These are phyloP conservation scores for Oxyria digyna DNA, from an alignment of 148 eudicot genomes.

Conservation along the genomic window DNA sequence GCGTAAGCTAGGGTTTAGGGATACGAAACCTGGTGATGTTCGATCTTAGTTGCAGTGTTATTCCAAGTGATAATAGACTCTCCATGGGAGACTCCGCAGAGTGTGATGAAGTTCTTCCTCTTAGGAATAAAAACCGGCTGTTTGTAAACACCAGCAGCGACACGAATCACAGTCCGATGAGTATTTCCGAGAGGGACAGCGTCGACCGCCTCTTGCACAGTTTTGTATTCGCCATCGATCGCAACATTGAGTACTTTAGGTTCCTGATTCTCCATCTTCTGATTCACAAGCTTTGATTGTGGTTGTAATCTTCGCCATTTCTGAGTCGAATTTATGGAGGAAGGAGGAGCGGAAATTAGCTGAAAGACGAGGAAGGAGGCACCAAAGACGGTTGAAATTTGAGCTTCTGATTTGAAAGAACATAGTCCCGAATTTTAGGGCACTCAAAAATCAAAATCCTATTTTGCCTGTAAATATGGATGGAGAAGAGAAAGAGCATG, in stretches of 20 bases:
- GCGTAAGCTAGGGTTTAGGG: not conserved
- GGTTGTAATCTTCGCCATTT: not conserved
- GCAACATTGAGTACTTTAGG: conserved; percentile 38
- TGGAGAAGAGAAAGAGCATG: too few relatives aligned
- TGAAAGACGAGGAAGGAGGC: not conserved
- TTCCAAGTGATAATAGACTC: conserved; percentile 54
- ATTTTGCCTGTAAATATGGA: too few relatives aligned
- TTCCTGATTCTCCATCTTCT: not conserved
- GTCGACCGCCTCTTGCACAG: conserved; percentile 81
- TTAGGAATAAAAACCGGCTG: conserved; percentile 83
- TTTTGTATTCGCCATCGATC: conserved; percentile 55
- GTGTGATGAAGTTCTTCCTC: conserved; percentile 72
- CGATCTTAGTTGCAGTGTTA: conserved; percentile 60
- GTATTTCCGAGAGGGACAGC: conserved; percentile 67
- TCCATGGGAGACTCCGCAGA: conserved; percentile 62
- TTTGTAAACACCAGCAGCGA: conserved; percentile 67
- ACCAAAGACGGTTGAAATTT: not conserved
- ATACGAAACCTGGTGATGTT: conserved; percentile 61
- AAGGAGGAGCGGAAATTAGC: not conserved
- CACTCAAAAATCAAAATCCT: too few relatives aligned
- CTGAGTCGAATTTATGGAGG: not conserved
- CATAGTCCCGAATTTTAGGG: too few relatives aligned
- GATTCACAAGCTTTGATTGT: not conserved
- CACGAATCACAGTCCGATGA: conserved; percentile 58
- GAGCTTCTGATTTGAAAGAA: not conserved